Base-by-base conservation (phyloP, 495 filamentous ascomycete species). In the Trichocladium uniseriatum region DNA sequence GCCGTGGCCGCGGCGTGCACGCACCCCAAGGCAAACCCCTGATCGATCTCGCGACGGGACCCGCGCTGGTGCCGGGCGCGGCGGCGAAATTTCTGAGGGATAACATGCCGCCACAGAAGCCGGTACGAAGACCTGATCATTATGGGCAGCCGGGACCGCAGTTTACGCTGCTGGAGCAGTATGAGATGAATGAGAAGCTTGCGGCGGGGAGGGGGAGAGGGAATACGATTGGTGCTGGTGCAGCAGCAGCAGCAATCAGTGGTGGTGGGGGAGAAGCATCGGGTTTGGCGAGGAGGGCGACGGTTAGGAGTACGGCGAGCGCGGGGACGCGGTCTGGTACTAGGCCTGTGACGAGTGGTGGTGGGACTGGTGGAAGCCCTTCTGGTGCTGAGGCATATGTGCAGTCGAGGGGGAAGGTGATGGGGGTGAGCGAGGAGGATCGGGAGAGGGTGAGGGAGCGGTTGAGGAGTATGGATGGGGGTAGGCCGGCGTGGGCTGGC, bases 1-100 rank as follows among this genome's bases (percentile, higher is more conserved):
- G 76, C 29, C 81, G 80, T 43, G 89, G 89, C 11, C 79, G 77
- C 51, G 86, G 82, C 8, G 77, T 87, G 35, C 69, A 68, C 6
- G 77, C 83, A 1, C 78, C 83, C 1, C 67, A 75, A 1, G 76
- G 84, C 29, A 59, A 70, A 56, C 65, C 71, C 14, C 71, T 94
- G 0, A 73, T 94, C 27, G 84, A 89, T 27, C 56, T 70, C n/a
- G 64, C 64, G 6, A 63, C 59, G 27, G 57, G 57, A 1, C 57
- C 57, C 0, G 21, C n/a, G 7, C 13, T 35, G 11, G 8, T 35
- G 4, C 32, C 46, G 24, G 22, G 31, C 10, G 22, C 37, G 6
- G 15, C 35, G 21, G 15, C 41, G 19, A 38, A 55, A 39, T 24
- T 45, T 22, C 22, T 24, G 14, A 49, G 52, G 15, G 31, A 16